These are phyloP conservation scores for Euphorbia neoarborescens DNA, from an alignment of 441 rosid species.

Conservation along the genomic window DNA sequence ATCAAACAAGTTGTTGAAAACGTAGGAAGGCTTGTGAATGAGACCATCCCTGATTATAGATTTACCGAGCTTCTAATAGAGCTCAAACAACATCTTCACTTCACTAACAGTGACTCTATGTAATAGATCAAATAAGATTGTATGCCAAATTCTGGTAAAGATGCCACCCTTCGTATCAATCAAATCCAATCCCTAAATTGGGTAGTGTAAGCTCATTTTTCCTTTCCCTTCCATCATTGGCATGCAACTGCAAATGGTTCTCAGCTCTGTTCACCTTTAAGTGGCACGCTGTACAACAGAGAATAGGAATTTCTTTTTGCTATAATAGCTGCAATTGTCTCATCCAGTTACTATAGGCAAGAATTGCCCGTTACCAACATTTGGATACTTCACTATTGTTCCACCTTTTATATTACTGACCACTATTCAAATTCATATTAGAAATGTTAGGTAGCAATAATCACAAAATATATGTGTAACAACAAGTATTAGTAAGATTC, in stretches of 20 bases:
- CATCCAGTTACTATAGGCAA: conserved; percentile 7
- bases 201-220: neutral
- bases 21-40: conserved; percentile 90
- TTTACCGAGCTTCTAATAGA: conserved; percentile 64
- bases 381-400: no score
- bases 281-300: neutral
- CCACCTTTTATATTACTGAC: no score
- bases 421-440: no score
- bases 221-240: neutral
- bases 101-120: conserved; percentile 75
- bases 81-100: conserved; percentile 65
- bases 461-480: no score
- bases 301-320: neutral
- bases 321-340: neutral
- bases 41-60: conserved; percentile 66
- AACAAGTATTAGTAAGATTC: no score
- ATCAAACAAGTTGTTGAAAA: no score
- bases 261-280: neutral
- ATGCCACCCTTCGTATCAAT: no score
- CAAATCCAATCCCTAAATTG: conserved; percentile 6
- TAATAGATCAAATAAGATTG: no score
- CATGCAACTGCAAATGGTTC: neutral
- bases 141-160: no score
- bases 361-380: conserved; percentile 4
- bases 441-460: no score